Evolutionary conservation across 495 filamentous ascomycete species (phyloP).

Genomic region (Tuber magnatum): DNA sequence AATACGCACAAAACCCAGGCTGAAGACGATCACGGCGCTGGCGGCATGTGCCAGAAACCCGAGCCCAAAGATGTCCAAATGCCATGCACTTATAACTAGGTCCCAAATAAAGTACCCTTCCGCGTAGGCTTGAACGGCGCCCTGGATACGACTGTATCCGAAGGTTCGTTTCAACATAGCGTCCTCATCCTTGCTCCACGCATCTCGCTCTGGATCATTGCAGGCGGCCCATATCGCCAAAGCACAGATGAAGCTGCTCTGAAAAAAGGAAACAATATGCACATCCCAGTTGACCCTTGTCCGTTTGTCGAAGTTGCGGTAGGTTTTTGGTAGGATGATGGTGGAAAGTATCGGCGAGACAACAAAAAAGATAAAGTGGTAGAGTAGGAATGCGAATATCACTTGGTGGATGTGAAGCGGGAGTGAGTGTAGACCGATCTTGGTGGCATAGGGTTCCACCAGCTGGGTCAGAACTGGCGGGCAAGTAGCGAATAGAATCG

Average conservation of each 20-base stretch:
- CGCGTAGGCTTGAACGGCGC: conserved; percentile 76
- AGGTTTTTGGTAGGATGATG: conserved; percentile 62
- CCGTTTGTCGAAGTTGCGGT: conserved; percentile 57
- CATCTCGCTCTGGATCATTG: conserved; percentile 63
- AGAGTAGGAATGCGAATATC: conserved; percentile 62
- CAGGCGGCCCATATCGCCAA: conserved; percentile 79
- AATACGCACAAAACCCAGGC: conserved; percentile 79
- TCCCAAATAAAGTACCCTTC: conserved; percentile 97
- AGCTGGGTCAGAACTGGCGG: conserved; percentile 44
- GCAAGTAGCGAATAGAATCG: conserved; percentile 39
- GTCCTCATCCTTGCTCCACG: conserved; percentile 47
- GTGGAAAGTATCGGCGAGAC: conserved; percentile 69
- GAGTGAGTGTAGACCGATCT: conserved; percentile 59
- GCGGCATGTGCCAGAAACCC: conserved; percentile 87
- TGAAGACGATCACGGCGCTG: conserved; percentile 76
- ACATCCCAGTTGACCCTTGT: conserved; percentile 92
- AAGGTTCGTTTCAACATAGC: conserved; percentile 69
- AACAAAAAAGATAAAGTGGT: conserved; percentile 65
- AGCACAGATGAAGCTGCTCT: conserved; percentile 69
- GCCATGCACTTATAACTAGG: conserved; percentile 60
- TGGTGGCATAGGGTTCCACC: conserved; percentile 54
- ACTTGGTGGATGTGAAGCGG: conserved; percentile 86
- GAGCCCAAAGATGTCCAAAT: conserved; percentile 74
- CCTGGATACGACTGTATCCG: conserved; percentile 77
- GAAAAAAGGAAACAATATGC: conserved; percentile 87